Evolutionary conservation across 331 rosid species (phyloP).

Genomic region (Ulmus americana): DNA sequence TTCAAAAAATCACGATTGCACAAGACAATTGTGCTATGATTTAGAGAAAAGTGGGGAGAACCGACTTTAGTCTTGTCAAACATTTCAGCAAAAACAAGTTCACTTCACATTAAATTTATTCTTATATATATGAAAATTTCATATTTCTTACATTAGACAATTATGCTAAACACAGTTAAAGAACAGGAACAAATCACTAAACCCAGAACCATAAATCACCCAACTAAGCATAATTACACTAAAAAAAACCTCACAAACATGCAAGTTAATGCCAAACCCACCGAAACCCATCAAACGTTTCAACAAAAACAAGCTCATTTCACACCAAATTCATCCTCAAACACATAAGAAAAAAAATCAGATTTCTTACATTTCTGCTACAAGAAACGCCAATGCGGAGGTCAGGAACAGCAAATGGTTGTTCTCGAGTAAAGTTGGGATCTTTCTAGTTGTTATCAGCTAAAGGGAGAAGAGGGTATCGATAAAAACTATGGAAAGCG

Average conservation of each 20-base stretch:
- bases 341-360: background rate
- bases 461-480: background rate
- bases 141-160: background rate
- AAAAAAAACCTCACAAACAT: background rate
- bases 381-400: slow-evolving; percentile 25
- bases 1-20: background rate
- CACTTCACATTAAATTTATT: too few relatives aligned
- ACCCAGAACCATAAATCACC: background rate
- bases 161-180: background rate
- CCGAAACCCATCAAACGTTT: background rate
- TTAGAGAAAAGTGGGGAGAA: too few relatives aligned
- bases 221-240: background rate
- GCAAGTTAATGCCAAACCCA: background rate
- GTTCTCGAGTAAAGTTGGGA: background rate
- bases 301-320: background rate
- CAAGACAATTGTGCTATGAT: too few relatives aligned
- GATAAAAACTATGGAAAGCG: slow-evolving; percentile 7
- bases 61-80: background rate
- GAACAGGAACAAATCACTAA: background rate
- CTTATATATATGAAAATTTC: background rate
- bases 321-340: too few relatives aligned
- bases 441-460: background rate
- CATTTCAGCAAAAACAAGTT: background rate
- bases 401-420: background rate
- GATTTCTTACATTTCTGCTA: slow-evolving; percentile 21